These are phyloP conservation scores for Colletotrichum simmondsii DNA, from an alignment of 2,329 filamentous ascomycete species.

Conservation along the genomic window DNA sequence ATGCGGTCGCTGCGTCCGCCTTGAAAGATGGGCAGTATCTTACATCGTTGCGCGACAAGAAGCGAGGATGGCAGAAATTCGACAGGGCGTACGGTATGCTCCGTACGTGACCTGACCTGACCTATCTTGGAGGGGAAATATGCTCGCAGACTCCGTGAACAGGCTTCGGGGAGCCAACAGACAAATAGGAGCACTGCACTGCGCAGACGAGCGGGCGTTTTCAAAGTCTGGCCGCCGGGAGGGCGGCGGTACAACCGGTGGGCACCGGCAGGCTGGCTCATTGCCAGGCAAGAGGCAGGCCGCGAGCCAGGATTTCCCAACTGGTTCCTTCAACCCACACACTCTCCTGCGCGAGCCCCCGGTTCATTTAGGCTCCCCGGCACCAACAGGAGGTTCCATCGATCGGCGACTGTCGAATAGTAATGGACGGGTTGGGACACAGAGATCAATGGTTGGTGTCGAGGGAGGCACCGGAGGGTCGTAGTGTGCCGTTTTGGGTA, in stretches of 20 bases:
- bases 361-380: background rate
- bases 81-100: background rate
- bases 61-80: background rate
- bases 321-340: conserved; percentile 13
- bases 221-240: conserved; percentile 24
- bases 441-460: background rate
- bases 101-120: background rate
- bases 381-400: background rate
- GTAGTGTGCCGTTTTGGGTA: background rate
- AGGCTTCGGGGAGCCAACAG: conserved; percentile 28
- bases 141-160: conserved; percentile 21
- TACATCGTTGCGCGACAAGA: background rate
- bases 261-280: conserved; percentile 33
- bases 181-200: conserved; percentile 33
- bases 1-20: background rate
- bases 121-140: conserved; percentile 22
- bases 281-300: background rate
- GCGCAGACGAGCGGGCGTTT: conserved; percentile 36
- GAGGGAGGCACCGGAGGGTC: background rate
- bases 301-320: conserved; percentile 8
- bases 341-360: background rate
- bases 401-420: background rate
- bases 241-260: conserved; percentile 16
- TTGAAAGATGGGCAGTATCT: background rate
- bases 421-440: background rate